These are phyloP conservation scores for Erythrobasidium hasegawianum DNA, from an alignment of 1,284 basidiomycete species.

Conservation along the genomic window DNA sequence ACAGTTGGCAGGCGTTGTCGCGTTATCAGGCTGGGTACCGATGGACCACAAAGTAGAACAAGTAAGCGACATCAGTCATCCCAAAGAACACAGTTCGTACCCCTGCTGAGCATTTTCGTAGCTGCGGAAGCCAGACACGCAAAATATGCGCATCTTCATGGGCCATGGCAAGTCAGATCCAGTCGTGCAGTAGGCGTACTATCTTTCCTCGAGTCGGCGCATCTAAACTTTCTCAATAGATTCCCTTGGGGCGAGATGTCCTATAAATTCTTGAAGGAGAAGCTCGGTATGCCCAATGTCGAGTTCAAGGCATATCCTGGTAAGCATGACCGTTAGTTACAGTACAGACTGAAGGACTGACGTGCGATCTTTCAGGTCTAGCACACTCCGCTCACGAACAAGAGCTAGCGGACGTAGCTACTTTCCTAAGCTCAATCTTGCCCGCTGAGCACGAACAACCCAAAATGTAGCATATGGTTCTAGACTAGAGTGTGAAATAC, in stretches of 20 bases:
- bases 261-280: conserved; percentile 37
- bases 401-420: conserved; percentile 13
- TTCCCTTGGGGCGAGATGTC: conserved; percentile 40
- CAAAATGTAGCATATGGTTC: conserved; percentile 4
- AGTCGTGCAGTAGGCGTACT: conserved; percentile 54
- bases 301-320: conserved; percentile 39
- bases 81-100: not conserved
- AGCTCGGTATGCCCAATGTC: conserved; percentile 38
- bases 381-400: conserved; percentile 20
- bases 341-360: not conserved
- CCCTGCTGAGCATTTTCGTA: conserved; percentile 10
- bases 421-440: conserved; percentile 17
- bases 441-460: conserved; percentile 12
- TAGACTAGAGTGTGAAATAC: not conserved
- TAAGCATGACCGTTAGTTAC: conserved; percentile 2
- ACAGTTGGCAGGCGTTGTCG: conserved; percentile 18
- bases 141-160: conserved; percentile 61
- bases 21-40: conserved; percentile 27
- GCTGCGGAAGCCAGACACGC: conserved; percentile 15
- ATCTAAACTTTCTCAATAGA: conserved; percentile 12
- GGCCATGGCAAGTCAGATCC: conserved; percentile 77
- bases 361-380: conserved; percentile 6
- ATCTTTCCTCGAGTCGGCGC: not conserved
- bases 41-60: conserved; percentile 15
- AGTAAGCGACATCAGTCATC: not conserved